Base-by-base conservation (phyloP, 345 rosid genomes). In the Geranium brycei region DNA sequence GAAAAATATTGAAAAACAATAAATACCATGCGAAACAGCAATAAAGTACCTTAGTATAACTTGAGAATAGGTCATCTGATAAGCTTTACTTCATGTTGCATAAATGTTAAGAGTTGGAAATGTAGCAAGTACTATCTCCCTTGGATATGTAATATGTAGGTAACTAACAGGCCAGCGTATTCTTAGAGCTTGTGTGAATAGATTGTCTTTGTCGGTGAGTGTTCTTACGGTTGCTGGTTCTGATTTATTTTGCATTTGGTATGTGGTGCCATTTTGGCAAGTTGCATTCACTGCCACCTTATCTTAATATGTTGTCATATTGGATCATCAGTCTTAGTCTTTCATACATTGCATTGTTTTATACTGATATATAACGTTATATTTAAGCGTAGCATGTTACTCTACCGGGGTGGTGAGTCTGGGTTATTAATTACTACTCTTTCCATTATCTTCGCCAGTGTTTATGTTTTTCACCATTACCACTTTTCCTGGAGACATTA, bases 401-500 rank as follows among this genome's bases (percentile, higher is more conserved):
- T 35, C 41, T 35, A 7, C 7, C 10, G 41, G 41, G 41, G 41
- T 35, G 41, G 41, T 23, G 41, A 35, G 41, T 35, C 4, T 23
- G 10, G 10, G 41, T 35, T 3, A 35, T 35, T 35, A 35, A 35
- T 4, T 35, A 35, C 41, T 35, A 35, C 41, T 7, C 5, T 35
- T 35, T 4, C 41, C 41, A 35, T 35, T 35, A 35, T 7, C 10
- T 35, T 35, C 10, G 10, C 4, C 53, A 47, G 14, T 38, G 11
- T 38, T 6, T 47, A 47, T 11, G 53, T 47, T 47, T 47, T 38
- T 47, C 3, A 47, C 53, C 14, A 11, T 47, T 6, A 47, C 13
- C 14, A 47, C 53, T 47, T 62, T 51, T 0, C 51, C 61, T 17
- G 65, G 62, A 57, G 14, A 68, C 28, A 47, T 71, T 56, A 58